A percentile compares a stretch with the other conserved stretches of the same genome.
Conservation (phyloP, 2,329 filamentous ascomycete species). For the Ceratocystis huliohia region DNA sequence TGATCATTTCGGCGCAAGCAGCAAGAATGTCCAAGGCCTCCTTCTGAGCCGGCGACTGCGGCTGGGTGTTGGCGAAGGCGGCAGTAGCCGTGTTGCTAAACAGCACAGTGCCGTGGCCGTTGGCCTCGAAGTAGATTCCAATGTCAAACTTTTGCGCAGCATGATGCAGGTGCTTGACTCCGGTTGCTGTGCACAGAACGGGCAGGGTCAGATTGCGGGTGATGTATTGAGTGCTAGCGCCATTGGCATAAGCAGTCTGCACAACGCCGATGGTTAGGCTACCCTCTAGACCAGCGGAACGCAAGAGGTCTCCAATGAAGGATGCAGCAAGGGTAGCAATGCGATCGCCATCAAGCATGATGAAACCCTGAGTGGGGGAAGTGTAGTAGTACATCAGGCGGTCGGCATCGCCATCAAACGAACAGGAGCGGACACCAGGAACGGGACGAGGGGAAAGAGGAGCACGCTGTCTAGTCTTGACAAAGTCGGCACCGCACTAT, state of each 20-base stretch:
- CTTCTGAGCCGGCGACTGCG: slow-evolving; percentile 83
- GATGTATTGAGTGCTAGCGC: slow-evolving; percentile 84
- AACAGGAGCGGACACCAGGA: slow-evolving; percentile 68
- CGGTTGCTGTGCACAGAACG: slow-evolving; percentile 84
- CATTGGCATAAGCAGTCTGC: slow-evolving; percentile 96
- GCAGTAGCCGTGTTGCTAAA: slow-evolving; percentile 78
- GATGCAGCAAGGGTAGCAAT: slow-evolving; percentile 89
- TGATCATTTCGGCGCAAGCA: slow-evolving; percentile 81
- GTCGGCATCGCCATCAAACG: slow-evolving; percentile 89
- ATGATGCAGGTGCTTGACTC: slow-evolving; percentile 95
- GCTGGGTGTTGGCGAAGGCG: slow-evolving; percentile 64
- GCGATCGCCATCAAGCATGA: slow-evolving; percentile 88
- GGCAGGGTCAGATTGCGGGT: slow-evolving; percentile 77
- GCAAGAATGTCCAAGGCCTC: slow-evolving; percentile 74
- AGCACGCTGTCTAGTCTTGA: slow-evolving; percentile 91
- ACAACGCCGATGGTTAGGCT: slow-evolving; percentile 86
- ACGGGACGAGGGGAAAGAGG: slow-evolving; percentile 70
- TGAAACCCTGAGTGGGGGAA: slow-evolving; percentile 70
- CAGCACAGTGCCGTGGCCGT: slow-evolving; percentile 91
- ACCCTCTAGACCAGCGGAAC: slow-evolving; percentile 62
- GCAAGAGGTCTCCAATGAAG: slow-evolving; percentile 81
- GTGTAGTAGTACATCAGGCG: slow-evolving; percentile 91
- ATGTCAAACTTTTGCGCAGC: slow-evolving; percentile 91
- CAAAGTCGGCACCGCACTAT: slow-evolving; percentile 86
- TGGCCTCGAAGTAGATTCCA: slow-evolving; percentile 97